Percentiles rank a stretch among this genome's conserved stretches.
phyloP scores from a whole-genome alignment of 306 rosid species.

The Pterocarpus santalinus region DNA sequence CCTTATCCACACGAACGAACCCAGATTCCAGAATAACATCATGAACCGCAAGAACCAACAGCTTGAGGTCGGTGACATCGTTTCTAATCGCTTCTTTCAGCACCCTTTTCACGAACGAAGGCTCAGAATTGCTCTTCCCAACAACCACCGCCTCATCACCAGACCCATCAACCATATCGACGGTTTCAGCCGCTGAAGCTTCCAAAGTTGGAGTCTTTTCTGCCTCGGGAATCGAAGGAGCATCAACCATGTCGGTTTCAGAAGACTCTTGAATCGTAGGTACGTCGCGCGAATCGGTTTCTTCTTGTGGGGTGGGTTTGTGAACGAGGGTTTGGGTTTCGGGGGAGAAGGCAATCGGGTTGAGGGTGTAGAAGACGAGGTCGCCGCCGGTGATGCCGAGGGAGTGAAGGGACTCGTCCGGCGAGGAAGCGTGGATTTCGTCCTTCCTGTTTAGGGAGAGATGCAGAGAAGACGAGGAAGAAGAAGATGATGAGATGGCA shows the following conservation, averaged over 20 bases:
- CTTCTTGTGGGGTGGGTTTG: slow-evolving; percentile 32
- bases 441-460: slow-evolving; percentile 80
- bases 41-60: slow-evolving; percentile 66
- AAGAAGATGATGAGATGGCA: slow-evolving; percentile 42
- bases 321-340: slow-evolving; percentile 53
- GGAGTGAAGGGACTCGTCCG: slow-evolving; percentile 54
- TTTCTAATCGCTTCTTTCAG: slow-evolving; percentile 56
- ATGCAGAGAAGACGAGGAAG: slow-evolving; percentile 54
- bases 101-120: slow-evolving; percentile 63
- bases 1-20: slow-evolving; percentile 57
- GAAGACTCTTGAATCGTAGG: slow-evolving; percentile 26
- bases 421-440: slow-evolving; percentile 67
- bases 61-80: slow-evolving; percentile 53
- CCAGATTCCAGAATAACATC: slow-evolving; percentile 81
- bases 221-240: slow-evolving; percentile 1
- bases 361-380: slow-evolving; percentile 73
- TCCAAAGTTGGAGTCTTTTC: slow-evolving; percentile 30
- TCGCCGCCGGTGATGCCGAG: slow-evolving; percentile 77
- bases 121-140: slow-evolving; percentile 47
- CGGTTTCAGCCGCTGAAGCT: slow-evolving; percentile 8
- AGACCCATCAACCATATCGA: slow-evolving; percentile 56
- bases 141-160: slow-evolving; percentile 25
- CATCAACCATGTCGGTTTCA: neutral
- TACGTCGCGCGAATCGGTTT: slow-evolving; percentile 5
- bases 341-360: slow-evolving; percentile 48